These are phyloP conservation scores for Sugiyamaella neomexicana DNA, from an alignment of 1,139 yeast species.

Conservation along the genomic window DNA sequence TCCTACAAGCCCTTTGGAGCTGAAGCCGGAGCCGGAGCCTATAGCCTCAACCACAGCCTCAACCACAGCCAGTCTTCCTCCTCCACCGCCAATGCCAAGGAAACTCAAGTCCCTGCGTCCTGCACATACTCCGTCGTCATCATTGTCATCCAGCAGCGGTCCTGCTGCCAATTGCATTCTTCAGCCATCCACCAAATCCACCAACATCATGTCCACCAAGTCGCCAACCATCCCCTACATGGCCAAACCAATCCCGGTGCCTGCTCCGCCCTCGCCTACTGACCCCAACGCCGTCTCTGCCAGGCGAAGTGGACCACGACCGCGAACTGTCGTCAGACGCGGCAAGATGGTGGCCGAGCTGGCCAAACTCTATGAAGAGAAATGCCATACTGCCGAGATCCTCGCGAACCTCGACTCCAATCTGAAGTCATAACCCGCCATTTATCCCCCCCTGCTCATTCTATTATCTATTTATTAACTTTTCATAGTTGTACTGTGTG, in stretches of 20 bases:
- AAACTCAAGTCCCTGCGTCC: constrained; percentile 10
- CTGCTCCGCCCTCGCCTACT: constrained; percentile 10
- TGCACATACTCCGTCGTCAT: background rate
- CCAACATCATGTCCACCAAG: constrained; percentile 7
- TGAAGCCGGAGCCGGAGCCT: too few species aligned
- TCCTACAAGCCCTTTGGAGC: background rate
- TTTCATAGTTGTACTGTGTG: background rate
- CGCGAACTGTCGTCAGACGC: constrained; percentile 28
- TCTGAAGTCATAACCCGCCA: background rate
- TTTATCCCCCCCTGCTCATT: too few species aligned
- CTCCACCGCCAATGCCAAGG: constrained; percentile 25
- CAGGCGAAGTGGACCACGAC: constrained; percentile 21
- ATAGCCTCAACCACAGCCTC: too few species aligned
- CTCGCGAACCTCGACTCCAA: constrained; percentile 25
- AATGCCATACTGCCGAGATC: constrained; percentile 30
- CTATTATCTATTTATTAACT: constrained; percentile 1
- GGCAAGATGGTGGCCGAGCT: constrained; percentile 40
- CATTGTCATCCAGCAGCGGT: background rate
- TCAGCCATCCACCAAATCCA: constrained; percentile 5
- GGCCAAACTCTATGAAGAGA: constrained; percentile 39
- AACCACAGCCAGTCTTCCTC: constrained; percentile 4
- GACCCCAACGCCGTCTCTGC: background rate
- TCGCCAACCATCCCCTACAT: constrained; percentile 7
- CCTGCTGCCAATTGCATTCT: background rate
- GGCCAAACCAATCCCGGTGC: constrained; percentile 12